phyloP scores from a whole-genome alignment of 352 stramenopile species.

The Pythium dissimile region DNA sequence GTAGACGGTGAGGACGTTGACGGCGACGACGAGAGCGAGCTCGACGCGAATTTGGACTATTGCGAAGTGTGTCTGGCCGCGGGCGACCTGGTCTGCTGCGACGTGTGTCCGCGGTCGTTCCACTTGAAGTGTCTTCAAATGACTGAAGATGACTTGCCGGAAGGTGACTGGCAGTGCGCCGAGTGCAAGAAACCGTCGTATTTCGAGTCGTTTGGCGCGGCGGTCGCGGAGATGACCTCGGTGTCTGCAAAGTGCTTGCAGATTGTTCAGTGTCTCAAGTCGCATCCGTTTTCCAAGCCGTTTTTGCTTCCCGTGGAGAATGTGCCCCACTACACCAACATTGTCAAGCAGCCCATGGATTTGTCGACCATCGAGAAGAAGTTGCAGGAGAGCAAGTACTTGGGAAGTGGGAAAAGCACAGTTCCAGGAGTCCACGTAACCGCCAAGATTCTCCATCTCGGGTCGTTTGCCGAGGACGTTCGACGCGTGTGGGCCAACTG shows the following conservation, averaged over 20 bases:
- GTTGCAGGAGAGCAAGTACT: constrained; percentile 54
- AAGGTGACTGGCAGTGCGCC: constrained; percentile 79
- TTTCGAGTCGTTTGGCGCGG: constrained; percentile 45
- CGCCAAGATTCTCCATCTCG: constrained; percentile 39
- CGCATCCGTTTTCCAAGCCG: constrained; percentile 74
- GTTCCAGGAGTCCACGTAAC: constrained; percentile 13
- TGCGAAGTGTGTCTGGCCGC: constrained; percentile 78
- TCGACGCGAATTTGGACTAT: constrained; percentile 81
- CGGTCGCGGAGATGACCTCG: constrained; percentile 46
- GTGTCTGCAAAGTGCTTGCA: constrained; percentile 62
- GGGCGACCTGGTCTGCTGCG: constrained; percentile 89
- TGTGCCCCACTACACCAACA: constrained; percentile 63
- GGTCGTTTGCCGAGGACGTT: constrained; percentile 67
- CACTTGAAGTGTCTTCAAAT: constrained; percentile 84
- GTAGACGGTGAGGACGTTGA: constrained; percentile 23
- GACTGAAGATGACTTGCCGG: constrained; percentile 63
- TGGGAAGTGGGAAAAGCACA: constrained; percentile 34
- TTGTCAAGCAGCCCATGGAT: constrained; percentile 84
- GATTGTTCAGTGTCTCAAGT: constrained; percentile 65
- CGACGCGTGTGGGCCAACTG: constrained; percentile 84
- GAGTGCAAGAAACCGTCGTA: constrained; percentile 75
- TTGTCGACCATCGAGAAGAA: constrained; percentile 70
- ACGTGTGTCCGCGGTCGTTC: constrained; percentile 90
- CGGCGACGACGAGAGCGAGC: constrained; percentile 44
- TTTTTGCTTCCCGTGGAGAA: constrained; percentile 77